Evolutionary conservation across 176 grass and related monocot species (phyloP), one percentile per base, ranked within the genome.

Genomic region (Poa pratensis): DNA sequence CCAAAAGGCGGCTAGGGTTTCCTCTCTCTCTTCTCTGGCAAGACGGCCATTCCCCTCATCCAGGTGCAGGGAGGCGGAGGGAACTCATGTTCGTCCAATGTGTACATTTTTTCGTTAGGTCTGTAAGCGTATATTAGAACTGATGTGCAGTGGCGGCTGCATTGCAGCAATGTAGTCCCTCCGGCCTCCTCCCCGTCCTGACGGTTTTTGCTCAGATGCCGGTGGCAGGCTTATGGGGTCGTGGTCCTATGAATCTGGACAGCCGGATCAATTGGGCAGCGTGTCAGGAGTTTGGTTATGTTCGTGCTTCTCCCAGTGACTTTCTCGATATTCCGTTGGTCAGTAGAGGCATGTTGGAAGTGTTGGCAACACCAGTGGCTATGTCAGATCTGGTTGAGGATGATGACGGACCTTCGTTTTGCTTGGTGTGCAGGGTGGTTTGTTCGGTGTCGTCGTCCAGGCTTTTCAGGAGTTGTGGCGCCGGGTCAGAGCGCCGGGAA

Each of bases 381-480:
- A 32, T 53, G 73, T 20, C 48, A 75, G 26, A 53, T 75, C 48
- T 75, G 73, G 73, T 30, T 53, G 17, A 53, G 73, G 73, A 75
- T 52, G 73, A 53, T 52, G 73, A 75, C 18, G 73, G 73, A 53
- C 73, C 48, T 75, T 53, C 48, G 16, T 75, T 75, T 75, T 52
- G 46, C 48, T 75, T 75, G 73, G 73, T 75, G 45, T 28, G 73
- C 26, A 53, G 73, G 73, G 49, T 53, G 73, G 73, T 53, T 75
- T 50, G 73, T 9, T 75, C 48, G 48, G 26, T 73, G 6, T 73
- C 48, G 27, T 75, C 73, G 12, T 75, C 46, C 48, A 53, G 73
- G 27, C 73, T 20, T 20, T 53, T 51, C 73, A 18, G 9, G 26
- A 75, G 17, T 75, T 26, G 73, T 75, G 73, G 73, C 48, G 48